These are phyloP conservation scores for Lonicera japonica DNA, from an alignment of 129 eudicot genomes.

Conservation along the genomic window DNA sequence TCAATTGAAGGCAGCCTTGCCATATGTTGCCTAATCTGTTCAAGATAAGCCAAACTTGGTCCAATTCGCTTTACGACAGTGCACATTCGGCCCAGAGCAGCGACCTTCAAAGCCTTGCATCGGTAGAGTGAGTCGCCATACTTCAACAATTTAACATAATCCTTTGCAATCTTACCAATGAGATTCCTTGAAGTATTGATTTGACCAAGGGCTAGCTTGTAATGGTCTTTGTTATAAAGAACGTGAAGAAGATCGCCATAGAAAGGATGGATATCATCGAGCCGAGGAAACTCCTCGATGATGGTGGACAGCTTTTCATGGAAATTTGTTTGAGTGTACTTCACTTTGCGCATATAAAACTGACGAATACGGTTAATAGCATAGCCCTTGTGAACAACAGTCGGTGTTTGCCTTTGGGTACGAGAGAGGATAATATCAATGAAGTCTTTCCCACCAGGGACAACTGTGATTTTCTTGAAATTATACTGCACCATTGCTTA, in stretches of 20 bases:
- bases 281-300: conserved; percentile 85
- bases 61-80: conserved; percentile 73
- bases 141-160: conserved; percentile 76
- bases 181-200: conserved; percentile 83
- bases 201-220: conserved; percentile 94
- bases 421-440: conserved; percentile 79
- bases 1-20: conserved; percentile 91
- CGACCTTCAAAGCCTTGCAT: conserved; percentile 87
- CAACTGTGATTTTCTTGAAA: conserved; percentile 86
- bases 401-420: conserved; percentile 86
- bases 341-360: conserved; percentile 90
- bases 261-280: conserved; percentile 85
- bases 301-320: conserved; percentile 82
- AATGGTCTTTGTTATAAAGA: conserved; percentile 83
- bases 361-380: conserved; percentile 73
- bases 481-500: conserved; percentile 86
- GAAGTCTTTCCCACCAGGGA: conserved; percentile 84
- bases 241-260: conserved; percentile 90
- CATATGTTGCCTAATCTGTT: conserved; percentile 91
- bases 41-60: conserved; percentile 91
- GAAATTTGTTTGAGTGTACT: conserved; percentile 67
- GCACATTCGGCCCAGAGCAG: conserved; percentile 97
- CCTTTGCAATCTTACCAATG: conserved; percentile 73
- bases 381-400: conserved; percentile 91
- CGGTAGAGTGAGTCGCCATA: conserved; percentile 89